Evolutionary conservation across 768 basidiomycete species (phyloP), one percentile per base, ranked within the genome.

Genomic region (Leucocoprinus sp.): DNA sequence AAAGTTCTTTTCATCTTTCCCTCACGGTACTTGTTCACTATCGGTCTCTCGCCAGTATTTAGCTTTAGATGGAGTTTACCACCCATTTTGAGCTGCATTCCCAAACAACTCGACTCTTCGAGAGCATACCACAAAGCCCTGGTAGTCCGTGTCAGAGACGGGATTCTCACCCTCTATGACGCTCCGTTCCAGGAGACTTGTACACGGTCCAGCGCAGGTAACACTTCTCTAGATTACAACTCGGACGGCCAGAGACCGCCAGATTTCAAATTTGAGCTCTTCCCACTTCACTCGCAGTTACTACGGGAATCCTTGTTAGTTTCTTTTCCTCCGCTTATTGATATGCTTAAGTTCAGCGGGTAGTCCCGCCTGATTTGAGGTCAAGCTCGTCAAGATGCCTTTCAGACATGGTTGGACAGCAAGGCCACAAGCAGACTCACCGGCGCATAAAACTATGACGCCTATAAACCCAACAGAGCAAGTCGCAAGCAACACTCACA

Each of bases 291-390:
- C 82, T 83, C 76, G 78, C 81, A 78, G 82, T 79, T 83, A 83
- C 82, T 82, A 79, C 73, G 79, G 82, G 78, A 84, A 83, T 82
- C 82, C 81, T 81, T 75, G 82, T 84, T 84, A 82, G 80, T 84
- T 84, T 82, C 82, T 84, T 84, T 83, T 83, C 82, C 82, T 83
- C 80, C 76, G 75, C 82, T 84, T 82, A 82, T 81, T 84, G 78
- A 83, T 83, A 82, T 82, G 80, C 82, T 83, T 82, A 83, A 83
- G 78, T 83, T 82, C 78, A 80, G 80, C 74, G 76, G 80, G 82
- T 83, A 82, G 71, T 79, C 80, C 78, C 78, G 74, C 78, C 77
- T 78, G 79, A 82, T 81, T 76, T 80, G 80, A 83, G 80, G 78
- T 78, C 80, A 66, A 67, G 57, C 46, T 72, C 72, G 72, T 61